Evolutionary conservation across 805 yeast genomes (phyloP).

Genomic region (Kazachstania bromeliacearum): DNA sequence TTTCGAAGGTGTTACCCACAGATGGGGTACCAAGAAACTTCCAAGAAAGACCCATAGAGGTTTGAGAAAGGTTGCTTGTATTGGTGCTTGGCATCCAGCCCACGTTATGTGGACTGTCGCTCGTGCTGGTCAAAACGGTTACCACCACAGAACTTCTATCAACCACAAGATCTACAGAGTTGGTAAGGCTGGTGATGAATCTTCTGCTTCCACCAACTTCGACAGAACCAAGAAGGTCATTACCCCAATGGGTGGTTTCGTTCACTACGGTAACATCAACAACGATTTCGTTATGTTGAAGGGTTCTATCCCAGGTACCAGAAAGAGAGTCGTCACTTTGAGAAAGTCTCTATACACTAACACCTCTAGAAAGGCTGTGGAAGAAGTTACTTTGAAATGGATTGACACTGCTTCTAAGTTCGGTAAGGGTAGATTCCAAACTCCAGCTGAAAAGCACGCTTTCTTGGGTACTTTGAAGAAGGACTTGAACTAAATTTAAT

Average conservation of each 20-base stretch:
- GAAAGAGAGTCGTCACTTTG: slow-evolving; percentile 98
- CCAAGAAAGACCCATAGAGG: slow-evolving; percentile 99
- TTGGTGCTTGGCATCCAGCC: slow-evolving; percentile 99
- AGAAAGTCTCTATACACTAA: slow-evolving; percentile 97
- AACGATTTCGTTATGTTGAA: slow-evolving; percentile 95
- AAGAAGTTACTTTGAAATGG: slow-evolving; percentile 96
- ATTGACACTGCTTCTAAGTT: slow-evolving; percentile 99
- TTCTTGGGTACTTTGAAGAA: slow-evolving; percentile 99
- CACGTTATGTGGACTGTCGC: slow-evolving; percentile 99
- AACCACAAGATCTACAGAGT: slow-evolving; percentile 99
- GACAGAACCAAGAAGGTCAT: slow-evolving; percentile 99
- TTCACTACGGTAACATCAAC: slow-evolving; percentile 95
- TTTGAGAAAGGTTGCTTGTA: slow-evolving; percentile 99
- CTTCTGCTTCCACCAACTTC: slow-evolving; percentile 90
- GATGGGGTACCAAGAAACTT: slow-evolving; percentile 99
- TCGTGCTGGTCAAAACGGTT: slow-evolving; percentile 99
- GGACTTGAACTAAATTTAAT: slow-evolving; percentile 52
- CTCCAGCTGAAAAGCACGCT: slow-evolving; percentile 99
- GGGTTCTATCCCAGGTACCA: slow-evolving; percentile 99
- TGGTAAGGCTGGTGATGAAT: slow-evolving; percentile 92
- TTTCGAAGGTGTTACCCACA: slow-evolving; percentile 99
- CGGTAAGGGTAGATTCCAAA: slow-evolving; percentile 99
- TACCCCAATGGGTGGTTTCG: slow-evolving; percentile 99
- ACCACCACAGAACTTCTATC: slow-evolving; percentile 99
- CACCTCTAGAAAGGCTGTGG: slow-evolving; percentile 96